Evolutionary conservation across 2,329 filamentous ascomycete species (phyloP).

Genomic region (Dryadomyces quercus-mongolicae): DNA sequence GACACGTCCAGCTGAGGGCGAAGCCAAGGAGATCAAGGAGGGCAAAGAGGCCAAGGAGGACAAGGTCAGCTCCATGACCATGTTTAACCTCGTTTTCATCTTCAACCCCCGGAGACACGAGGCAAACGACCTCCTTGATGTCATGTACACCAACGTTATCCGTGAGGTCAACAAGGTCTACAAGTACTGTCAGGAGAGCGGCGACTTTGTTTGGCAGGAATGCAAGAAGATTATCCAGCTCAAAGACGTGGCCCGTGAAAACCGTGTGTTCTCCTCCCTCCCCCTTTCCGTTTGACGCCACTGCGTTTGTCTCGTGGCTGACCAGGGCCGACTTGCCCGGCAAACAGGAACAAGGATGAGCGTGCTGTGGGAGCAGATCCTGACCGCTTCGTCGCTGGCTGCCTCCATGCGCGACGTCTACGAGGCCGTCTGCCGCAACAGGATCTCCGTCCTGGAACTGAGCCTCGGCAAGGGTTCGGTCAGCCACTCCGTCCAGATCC

Average conservation of each 20-base stretch:
- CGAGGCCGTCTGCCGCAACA: constrained; percentile 68
- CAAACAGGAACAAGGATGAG: constrained; percentile 46
- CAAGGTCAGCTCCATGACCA: constrained; percentile 67
- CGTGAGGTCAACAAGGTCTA: constrained; percentile 88
- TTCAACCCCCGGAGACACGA: constrained; percentile 70
- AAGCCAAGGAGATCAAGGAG: constrained; percentile 15
- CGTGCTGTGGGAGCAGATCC: constrained; percentile 56
- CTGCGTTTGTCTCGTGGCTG: neutral
- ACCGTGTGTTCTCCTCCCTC: no score
- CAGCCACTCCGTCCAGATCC: constrained; percentile 53
- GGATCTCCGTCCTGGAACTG: constrained; percentile 73
- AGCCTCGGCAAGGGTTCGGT: constrained; percentile 47
- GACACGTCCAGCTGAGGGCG: constrained; percentile 7
- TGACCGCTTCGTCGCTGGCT: constrained; percentile 65
- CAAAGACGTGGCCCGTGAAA: constrained; percentile 71
- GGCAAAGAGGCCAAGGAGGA: constrained; percentile 32
- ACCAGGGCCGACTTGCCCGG: no score
- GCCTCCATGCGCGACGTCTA: constrained; percentile 74
- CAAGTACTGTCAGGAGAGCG: constrained; percentile 83
- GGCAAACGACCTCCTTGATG: constrained; percentile 61
- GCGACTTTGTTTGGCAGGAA: constrained; percentile 85
- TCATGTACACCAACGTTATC: constrained; percentile 73
- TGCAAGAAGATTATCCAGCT: constrained; percentile 69
- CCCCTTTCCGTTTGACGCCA: no score
- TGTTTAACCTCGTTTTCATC: constrained; percentile 97